phyloP scores from a whole-genome alignment of 495 filamentous ascomycete genomes.

The Pyronema omphalodes region DNA sequence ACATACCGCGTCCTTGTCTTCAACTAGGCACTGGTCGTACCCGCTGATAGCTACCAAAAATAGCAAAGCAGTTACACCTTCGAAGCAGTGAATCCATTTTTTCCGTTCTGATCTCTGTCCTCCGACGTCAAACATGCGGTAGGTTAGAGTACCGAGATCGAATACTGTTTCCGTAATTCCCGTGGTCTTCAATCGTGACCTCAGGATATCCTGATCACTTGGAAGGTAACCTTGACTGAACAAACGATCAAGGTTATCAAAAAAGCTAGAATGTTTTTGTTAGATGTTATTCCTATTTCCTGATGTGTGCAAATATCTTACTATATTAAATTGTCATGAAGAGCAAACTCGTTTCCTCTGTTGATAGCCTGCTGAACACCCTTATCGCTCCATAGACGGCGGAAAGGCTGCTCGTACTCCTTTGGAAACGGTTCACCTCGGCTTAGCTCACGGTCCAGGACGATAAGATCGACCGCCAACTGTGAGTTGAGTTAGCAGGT shows the following conservation, averaged over 20 bases:
- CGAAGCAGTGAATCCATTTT: slow-evolving; percentile 99
- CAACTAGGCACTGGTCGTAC: slow-evolving; percentile 91
- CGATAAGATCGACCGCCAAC: slow-evolving; percentile 28
- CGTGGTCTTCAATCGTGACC: slow-evolving; percentile 80
- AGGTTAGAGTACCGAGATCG: slow-evolving; percentile 84
- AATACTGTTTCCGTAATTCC: slow-evolving; percentile 96
- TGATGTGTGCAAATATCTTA: slow-evolving; percentile 30
- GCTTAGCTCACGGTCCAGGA: slow-evolving; percentile 55
- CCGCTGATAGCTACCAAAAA: slow-evolving; percentile 94
- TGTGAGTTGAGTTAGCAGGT: neutral
- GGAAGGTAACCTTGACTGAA: slow-evolving; percentile 77
- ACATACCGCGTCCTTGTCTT: slow-evolving; percentile 91
- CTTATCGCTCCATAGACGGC: slow-evolving; percentile 61
- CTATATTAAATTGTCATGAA: slow-evolving; percentile 92
- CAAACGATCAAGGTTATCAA: slow-evolving; percentile 70
- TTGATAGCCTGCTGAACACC: slow-evolving; percentile 73
- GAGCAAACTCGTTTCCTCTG: slow-evolving; percentile 86
- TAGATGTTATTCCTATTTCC: slow-evolving; percentile 6
- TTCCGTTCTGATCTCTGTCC: slow-evolving; percentile 94
- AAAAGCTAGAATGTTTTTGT: slow-evolving; percentile 47
- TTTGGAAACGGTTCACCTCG: slow-evolving; percentile 52
- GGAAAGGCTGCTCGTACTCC: slow-evolving; percentile 58
- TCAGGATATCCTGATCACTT: slow-evolving; percentile 90
- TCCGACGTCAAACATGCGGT: slow-evolving; percentile 97
- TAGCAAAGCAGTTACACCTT: slow-evolving; percentile 81